Base-by-base conservation (phyloP, 2,329 filamentous ascomycete genomes). In the Dothistroma septosporum region DNA sequence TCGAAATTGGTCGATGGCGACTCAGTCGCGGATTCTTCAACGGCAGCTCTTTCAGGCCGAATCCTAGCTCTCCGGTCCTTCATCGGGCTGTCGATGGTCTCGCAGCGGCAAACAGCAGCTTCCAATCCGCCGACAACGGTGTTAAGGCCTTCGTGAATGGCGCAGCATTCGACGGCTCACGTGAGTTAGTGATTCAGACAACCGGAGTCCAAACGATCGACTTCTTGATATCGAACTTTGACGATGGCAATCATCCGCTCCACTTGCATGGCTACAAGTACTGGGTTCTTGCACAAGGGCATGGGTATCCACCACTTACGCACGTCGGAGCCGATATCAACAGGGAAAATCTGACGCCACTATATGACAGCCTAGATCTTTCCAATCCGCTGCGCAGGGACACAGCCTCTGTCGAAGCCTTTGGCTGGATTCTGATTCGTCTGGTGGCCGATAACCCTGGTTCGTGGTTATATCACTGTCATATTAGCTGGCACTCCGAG, bases 1-100 rank as follows among this genome's bases (percentile, higher is more conserved):
- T 87, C 61, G 82, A 84, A 66, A 87, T 86, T 61, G 81, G 83
- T 28, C 78, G 79, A 60, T 85, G 83, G 77, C 76, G 81, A 1
- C 76, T 87, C 0, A 79, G 82, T 60, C 78, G 85, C 8, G 85
- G 84, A 0, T 83, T 82, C 66, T 79, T 87, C 68, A 87, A 87
- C 70, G 69, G 73, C 12, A 82, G 79, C 16, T 83, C 82, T 1
- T 85, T 82, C 73, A 79, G 80, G 5, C 75, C 80, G 0, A 74
- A 83, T 62, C 71, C 80, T 0, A 69, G 69, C 12, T 75, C 76
- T 12, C 84, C 84, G 0, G 80, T 78, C 0, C 73, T 87, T 10
- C 76, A 82, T 62, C 78, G 82, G 1, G 71, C 82, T 2, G 71
- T 85, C 32, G 76, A 80, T 55, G 80, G 80, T 6, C 69, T 81